A percentile compares a stretch with the other conserved stretches of the same genome.
phyloP scores from a whole-genome alignment of 1,284 basidiomycete genomes.

The Exobasidium rhododendri region DNA sequence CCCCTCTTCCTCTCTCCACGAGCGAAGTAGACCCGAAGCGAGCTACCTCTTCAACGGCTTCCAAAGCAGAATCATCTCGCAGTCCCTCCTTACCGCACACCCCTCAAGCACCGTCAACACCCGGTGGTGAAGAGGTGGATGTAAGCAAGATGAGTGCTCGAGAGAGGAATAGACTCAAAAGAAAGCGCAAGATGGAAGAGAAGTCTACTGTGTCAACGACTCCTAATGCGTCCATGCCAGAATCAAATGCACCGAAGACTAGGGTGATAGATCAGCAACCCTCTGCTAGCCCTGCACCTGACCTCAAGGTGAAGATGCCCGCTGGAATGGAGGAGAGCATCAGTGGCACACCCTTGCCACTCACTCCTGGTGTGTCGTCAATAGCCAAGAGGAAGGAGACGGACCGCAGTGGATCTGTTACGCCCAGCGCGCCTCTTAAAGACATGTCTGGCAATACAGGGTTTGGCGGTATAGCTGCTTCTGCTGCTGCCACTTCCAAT shows the following conservation, averaged over 20 bases:
- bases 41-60: background rate
- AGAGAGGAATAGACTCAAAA: slow-evolving; percentile 82
- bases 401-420: background rate
- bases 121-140: slow-evolving; percentile 32
- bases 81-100: background rate
- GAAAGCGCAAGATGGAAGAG: slow-evolving; percentile 84
- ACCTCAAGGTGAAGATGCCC: background rate
- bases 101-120: background rate
- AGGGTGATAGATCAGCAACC: background rate
- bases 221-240: background rate
- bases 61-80: background rate
- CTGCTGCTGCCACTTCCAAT: slow-evolving; percentile 23
- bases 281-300: background rate
- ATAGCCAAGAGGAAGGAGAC: background rate
- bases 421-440: slow-evolving; percentile 7
- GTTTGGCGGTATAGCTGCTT: slow-evolving; percentile 18
- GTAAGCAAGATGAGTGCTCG: slow-evolving; percentile 61
- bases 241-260: background rate
- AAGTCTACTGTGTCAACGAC: slow-evolving; percentile 24
- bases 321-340: background rate
- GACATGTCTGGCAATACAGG: too few species aligned
- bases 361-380: background rate
- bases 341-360: background rate
- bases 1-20: background rate
- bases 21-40: background rate